Percentiles rank a stretch among this genome's conserved stretches.
phyloP scores from a whole-genome alignment of 1,284 basidiomycete species.

The Moniliophthora roreri region DNA sequence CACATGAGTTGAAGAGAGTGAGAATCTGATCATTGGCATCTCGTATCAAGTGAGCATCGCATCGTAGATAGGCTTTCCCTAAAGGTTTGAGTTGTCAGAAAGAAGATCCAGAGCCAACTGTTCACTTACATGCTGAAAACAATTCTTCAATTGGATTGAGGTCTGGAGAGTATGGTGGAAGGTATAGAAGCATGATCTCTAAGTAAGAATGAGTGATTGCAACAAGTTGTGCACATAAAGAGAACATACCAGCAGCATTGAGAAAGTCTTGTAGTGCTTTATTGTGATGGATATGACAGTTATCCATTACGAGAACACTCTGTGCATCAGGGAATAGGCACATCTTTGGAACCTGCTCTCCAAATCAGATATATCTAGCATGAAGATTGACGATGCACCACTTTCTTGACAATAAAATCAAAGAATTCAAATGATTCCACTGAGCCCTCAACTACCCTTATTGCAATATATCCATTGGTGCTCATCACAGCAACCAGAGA shows the following conservation, averaged over 20 bases:
- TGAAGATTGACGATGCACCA: constrained; percentile 19
- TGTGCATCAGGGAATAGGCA: constrained; percentile 5
- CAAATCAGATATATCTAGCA: background rate
- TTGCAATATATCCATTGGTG: constrained; percentile 22
- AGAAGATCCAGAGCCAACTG: no score
- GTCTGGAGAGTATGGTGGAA: constrained; percentile 17
- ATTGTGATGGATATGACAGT: constrained; percentile 9
- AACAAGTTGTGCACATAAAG: no score
- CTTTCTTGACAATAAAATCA: constrained; percentile 24
- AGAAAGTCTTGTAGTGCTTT: constrained; percentile 5
- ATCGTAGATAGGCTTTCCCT: constrained; percentile 16
- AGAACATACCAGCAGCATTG: constrained; percentile 2
- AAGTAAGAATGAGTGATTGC: no score
- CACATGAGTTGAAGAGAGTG: constrained; percentile 17
- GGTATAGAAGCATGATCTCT: constrained; percentile 11
- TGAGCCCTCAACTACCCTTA: constrained; percentile 25
- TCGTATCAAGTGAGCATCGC: background rate
- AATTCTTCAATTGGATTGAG: constrained; percentile 12
- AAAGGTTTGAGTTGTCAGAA: no score
- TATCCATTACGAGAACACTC: constrained; percentile 12
- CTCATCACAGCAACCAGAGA: constrained; percentile 24
- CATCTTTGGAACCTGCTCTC: constrained; percentile 9
- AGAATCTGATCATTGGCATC: constrained; percentile 10
- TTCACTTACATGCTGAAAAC: background rate
- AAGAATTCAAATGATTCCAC: constrained; percentile 23